A percentile compares a stretch with the other conserved stretches of the same genome.
phyloP scores from a whole-genome alignment of 441 rosid species.

The Sinapis alba region DNA sequence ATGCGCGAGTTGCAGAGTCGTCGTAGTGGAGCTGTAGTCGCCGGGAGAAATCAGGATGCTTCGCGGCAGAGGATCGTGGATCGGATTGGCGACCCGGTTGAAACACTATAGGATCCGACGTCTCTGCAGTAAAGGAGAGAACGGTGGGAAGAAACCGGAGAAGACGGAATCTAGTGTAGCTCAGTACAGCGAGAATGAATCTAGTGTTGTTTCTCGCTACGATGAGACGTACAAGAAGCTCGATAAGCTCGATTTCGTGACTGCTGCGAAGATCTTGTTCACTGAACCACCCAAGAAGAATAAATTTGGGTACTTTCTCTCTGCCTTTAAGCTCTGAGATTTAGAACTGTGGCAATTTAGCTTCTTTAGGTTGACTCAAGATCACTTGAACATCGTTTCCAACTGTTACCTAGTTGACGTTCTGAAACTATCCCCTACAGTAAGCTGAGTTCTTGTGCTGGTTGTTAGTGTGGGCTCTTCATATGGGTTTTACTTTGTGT shows the following conservation, averaged over 20 bases:
- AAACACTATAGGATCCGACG: conserved; percentile 33
- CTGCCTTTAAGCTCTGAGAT: background rate
- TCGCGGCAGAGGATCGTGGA: conserved; percentile 45
- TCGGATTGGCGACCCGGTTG: conserved; percentile 34
- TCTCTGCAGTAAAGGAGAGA: conserved; percentile 38
- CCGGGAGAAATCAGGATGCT: conserved; percentile 39
- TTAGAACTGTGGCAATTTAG: background rate
- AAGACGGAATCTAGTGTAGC: conserved; percentile 42
- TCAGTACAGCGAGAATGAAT: no score
- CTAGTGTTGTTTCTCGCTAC: conserved; percentile 41
- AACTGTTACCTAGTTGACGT: background rate
- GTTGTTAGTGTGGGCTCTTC: conserved; percentile 15
- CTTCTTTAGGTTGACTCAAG: background rate
- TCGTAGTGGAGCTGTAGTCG: conserved; percentile 5
- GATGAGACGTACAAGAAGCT: conserved; percentile 57
- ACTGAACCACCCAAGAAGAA: conserved; percentile 54
- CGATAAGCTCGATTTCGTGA: conserved; percentile 69
- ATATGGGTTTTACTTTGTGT: conserved; percentile 24
- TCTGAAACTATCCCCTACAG: background rate
- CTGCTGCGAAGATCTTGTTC: conserved; percentile 74
- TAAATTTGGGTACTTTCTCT: conserved; percentile 64
- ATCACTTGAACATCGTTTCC: background rate
- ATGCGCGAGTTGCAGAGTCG: conserved; percentile 13
- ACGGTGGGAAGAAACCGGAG: conserved; percentile 31
- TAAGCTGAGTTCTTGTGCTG: conserved; percentile 15